Evolutionary conservation across 306 rosid genomes (phyloP).

Genomic region (Sphenostylis stenocarpa): DNA sequence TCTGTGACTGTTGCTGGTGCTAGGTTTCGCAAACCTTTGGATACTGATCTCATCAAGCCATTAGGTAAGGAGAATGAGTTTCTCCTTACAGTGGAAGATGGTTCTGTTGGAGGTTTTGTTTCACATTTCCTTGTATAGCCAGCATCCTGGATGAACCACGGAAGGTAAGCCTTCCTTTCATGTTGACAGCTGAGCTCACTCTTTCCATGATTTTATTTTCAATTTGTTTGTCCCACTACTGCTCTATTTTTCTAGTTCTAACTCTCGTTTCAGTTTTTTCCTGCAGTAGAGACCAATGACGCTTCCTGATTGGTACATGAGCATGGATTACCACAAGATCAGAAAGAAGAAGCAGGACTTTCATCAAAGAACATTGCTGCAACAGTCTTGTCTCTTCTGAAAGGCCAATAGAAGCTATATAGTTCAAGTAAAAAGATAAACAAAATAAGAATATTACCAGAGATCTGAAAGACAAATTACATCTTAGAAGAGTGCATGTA

Average conservation of each 20-base stretch:
- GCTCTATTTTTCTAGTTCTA: neutral
- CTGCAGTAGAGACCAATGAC: slow-evolving; percentile 67
- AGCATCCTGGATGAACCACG: slow-evolving; percentile 64
- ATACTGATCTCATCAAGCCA: slow-evolving; percentile 56
- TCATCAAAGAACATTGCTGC: slow-evolving; percentile 61
- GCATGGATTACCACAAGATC: slow-evolving; percentile 71
- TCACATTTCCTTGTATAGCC: slow-evolving; percentile 58
- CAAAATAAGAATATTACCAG: neutral
- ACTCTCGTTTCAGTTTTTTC: slow-evolving; percentile 14
- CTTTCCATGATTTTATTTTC: neutral
- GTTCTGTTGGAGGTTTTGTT: slow-evolving; percentile 85
- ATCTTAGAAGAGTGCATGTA: neutral
- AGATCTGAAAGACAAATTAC: slow-evolving; percentile 19
- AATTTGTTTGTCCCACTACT: neutral
- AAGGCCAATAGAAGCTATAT: slow-evolving; percentile 59
- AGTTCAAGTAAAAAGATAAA: slow-evolving; percentile 35
- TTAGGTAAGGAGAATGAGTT: slow-evolving; percentile 66
- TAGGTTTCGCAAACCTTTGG: slow-evolving; percentile 81
- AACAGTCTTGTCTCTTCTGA: slow-evolving; percentile 58
- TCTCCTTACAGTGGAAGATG: slow-evolving; percentile 71
- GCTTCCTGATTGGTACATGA: slow-evolving; percentile 80
- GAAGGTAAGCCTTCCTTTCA: slow-evolving; percentile 50
- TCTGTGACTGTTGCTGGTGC: slow-evolving; percentile 73
- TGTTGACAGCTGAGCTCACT: neutral
- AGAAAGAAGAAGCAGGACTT: slow-evolving; percentile 65